Evolutionary conservation across 192 early-diverging fungal genomes (phyloP).

Genomic region (Tieghemiomyces parasiticus): DNA sequence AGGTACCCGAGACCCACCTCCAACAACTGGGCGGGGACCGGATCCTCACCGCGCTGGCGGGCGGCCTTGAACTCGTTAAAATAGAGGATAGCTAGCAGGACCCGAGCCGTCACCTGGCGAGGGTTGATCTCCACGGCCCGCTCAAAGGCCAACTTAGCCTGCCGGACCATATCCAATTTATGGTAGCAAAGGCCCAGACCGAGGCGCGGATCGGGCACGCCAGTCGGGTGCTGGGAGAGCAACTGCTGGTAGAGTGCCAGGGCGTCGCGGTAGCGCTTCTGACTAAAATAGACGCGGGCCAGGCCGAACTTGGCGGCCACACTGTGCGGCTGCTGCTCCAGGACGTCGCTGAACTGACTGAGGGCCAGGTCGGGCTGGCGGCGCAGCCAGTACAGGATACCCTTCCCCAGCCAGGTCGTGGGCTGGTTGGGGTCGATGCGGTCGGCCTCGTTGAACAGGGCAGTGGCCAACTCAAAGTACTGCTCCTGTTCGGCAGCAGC

Average conservation of each 20-base stretch:
- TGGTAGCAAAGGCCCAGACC: slow-evolving; percentile 81
- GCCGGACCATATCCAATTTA: slow-evolving; percentile 43
- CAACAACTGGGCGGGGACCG: too few species aligned
- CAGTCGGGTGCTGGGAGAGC: slow-evolving; percentile 37
- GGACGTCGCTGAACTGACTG: slow-evolving; percentile 29
- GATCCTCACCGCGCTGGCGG: slow-evolving; percentile 1
- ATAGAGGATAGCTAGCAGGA: slow-evolving; percentile 61
- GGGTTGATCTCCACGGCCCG: slow-evolving; percentile 53
- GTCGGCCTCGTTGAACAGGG: slow-evolving; percentile 60
- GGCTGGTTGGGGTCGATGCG: slow-evolving; percentile 50
- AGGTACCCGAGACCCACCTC: slow-evolving; percentile 18
- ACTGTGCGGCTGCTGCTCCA: slow-evolving; percentile 22
- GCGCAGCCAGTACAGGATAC: slow-evolving; percentile 25
- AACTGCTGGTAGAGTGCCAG: slow-evolving; percentile 64
- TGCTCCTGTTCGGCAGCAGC: slow-evolving; percentile 21
- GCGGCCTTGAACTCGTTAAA: slow-evolving; percentile 51
- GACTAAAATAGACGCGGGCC: slow-evolving; percentile 42
- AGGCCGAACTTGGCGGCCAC: slow-evolving; percentile 38
- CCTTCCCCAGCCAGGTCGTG: slow-evolving; percentile 60
- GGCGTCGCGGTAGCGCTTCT: slow-evolving; percentile 48
- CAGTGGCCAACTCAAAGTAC: slow-evolving; percentile 49
- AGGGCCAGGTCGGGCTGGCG: slow-evolving; percentile 22
- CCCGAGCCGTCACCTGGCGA: slow-evolving; percentile 47
- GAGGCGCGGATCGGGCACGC: slow-evolving; percentile 55
- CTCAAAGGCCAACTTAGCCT: slow-evolving; percentile 57